A percentile compares a stretch with the other conserved stretches of the same genome.
Conservation (phyloP, 2,329 filamentous ascomycete genomes). For the Phaeosphaeriaceae sp. region DNA sequence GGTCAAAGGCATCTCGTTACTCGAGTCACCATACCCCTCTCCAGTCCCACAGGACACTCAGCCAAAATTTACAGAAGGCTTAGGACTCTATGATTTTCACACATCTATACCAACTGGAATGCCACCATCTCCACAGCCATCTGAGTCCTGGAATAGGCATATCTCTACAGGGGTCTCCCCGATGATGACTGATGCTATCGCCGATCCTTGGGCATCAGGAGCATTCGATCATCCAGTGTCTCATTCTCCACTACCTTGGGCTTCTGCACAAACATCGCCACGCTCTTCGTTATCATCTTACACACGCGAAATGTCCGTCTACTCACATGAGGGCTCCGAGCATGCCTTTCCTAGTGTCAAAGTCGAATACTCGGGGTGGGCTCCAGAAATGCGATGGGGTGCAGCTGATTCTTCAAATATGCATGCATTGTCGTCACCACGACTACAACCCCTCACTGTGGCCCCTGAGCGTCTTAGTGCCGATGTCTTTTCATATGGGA, state of each 20-base stretch:
- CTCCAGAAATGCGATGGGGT: conserved; percentile 25
- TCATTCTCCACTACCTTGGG: conserved; percentile 41
- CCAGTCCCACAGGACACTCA: conserved; percentile 40
- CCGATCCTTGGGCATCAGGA: conserved; percentile 41
- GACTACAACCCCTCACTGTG: conserved; percentile 37
- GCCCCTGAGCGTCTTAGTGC: conserved; percentile 39
- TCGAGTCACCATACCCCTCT: conserved; percentile 45
- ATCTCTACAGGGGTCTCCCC: conserved; percentile 36
- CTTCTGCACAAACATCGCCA: conserved; percentile 36
- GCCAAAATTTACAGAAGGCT: conserved; percentile 37
- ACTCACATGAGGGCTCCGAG: conserved; percentile 41
- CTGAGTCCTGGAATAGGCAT: conserved; percentile 40
- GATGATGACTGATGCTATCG: conserved; percentile 35
- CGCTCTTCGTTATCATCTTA: conserved; percentile 43
- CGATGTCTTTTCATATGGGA: conserved; percentile 31
- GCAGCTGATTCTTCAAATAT: conserved; percentile 20
- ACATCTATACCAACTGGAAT: conserved; percentile 31
- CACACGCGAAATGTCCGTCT: conserved; percentile 40
- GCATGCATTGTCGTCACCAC: conserved; percentile 13
- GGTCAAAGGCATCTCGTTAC: conserved; percentile 28
- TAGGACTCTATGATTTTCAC: conserved; percentile 44
- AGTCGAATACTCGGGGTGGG: conserved; percentile 37
- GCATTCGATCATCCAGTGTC: conserved; percentile 43
- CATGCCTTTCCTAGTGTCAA: conserved; percentile 37
- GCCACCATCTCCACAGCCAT: conserved; percentile 45